Percentiles rank a stretch among this genome's conserved stretches.
Conservation (phyloP, 2,329 filamentous ascomycete genomes). For the Colletotrichum phormii region DNA sequence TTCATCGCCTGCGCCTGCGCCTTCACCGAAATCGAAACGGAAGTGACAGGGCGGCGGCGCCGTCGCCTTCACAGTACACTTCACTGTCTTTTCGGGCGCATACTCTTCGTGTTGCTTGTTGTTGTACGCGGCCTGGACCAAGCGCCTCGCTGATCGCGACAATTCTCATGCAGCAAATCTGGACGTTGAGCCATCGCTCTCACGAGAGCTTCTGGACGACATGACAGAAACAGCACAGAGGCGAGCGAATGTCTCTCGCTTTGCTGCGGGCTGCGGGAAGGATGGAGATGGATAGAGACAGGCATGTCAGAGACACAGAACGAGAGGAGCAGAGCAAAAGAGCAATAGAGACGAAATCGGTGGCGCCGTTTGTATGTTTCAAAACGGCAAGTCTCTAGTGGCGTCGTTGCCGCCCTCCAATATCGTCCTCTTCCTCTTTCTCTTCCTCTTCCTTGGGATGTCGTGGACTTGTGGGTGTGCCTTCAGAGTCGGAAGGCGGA, state of each 20-base stretch:
- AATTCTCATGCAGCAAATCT: not conserved
- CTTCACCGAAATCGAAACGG: conserved; percentile 26
- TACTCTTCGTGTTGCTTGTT: not conserved
- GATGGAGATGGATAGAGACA: not conserved
- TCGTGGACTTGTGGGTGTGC: not conserved
- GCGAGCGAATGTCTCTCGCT: not conserved
- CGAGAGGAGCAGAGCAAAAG: not conserved
- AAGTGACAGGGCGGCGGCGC: conserved; percentile 4
- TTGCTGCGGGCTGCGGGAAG: not conserved
- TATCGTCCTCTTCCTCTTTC: not conserved
- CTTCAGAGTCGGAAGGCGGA: not conserved
- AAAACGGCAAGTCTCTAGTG: conserved; percentile 1
- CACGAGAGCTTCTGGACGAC: not conserved
- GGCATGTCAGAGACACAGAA: not conserved
- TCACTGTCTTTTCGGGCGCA: not conserved
- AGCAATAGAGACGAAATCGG: conserved; percentile 7
- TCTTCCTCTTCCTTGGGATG: not conserved
- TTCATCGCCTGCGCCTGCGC: not conserved
- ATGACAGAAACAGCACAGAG: not conserved
- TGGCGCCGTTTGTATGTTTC: conserved; percentile 23
- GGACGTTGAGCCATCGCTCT: conserved; percentile 1
- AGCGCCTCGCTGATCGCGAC: not conserved
- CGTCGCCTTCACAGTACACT: not conserved
- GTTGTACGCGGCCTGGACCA: not conserved
- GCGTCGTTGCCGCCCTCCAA: not conserved